Base-by-base conservation (phyloP, 306 rosid genomes). In the Glycine tomentella region DNA sequence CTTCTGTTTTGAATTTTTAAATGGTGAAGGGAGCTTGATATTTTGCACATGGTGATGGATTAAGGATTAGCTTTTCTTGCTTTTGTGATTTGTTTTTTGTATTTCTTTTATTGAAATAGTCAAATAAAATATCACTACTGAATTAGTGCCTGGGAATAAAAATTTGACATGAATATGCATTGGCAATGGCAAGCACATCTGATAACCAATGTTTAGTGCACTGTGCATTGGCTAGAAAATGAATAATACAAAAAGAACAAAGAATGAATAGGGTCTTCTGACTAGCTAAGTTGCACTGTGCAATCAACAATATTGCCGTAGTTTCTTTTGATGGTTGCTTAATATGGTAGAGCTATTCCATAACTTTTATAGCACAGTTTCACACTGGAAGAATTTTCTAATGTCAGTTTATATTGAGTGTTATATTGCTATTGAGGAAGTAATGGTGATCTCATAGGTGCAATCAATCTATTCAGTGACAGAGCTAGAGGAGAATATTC, bases 251-350 rank as follows among this genome's bases (percentile, higher is more conserved):
- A 11, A 56, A 12, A 7, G 36, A 56, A 69, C 9, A 4, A 36
- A 78, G 42, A 62, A 77, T 40, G 61, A 79, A 31, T 20, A 7
- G 13, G 70, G 17, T 74, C 15, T 16, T 72, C 66, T 36, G 42
- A 65, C 40, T 36, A 40, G 50, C 31, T 25, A 25, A 25, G 31
- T 25, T 25, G 31, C 31, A 25, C 1, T 25, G 31, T 25, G 72
- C 10, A 57, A 67, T 82, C 25, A 15, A 34, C 76, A 46, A 67
- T 13, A 34, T 36, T 75, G 57, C 15, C 20, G 8, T 17, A 1
- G 20, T 38, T 58, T 38, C 50, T 20, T 58, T 69, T 59, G 15
- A 68, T 46, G 50, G 34, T 48, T 68, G 31, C 14, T 76, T 7
- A 3, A 13, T 14, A 7, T 17, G 45, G 49, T 61, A 53, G 69